phyloP scores from a whole-genome alignment of 2,329 filamentous ascomycete species.

The Trichoderma sp. region DNA sequence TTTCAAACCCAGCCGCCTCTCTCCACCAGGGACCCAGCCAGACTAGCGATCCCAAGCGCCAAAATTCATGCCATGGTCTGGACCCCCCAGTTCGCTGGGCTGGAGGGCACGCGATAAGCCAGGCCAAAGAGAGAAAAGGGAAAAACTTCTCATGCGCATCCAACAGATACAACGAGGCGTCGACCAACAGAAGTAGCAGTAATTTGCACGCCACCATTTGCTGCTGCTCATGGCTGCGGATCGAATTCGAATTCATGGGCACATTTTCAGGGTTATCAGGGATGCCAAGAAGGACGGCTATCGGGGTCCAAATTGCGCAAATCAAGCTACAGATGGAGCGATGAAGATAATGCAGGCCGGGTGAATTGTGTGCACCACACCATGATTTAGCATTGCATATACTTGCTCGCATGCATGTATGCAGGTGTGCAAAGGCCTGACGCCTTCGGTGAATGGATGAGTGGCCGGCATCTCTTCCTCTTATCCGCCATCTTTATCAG shows the following conservation, averaged over 20 bases:
- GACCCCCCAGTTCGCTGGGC: slow-evolving; percentile 8
- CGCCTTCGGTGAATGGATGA: neutral
- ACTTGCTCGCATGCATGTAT: neutral
- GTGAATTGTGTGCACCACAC: neutral
- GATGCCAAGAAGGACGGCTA: slow-evolving; percentile 2
- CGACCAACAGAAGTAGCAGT: slow-evolving; percentile 11
- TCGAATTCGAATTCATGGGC: neutral
- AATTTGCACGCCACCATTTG: slow-evolving; percentile 4
- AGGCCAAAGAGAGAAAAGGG: neutral
- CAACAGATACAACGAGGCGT: slow-evolving; percentile 19
- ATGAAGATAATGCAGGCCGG: slow-evolving; percentile 19
- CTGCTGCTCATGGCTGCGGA: too few relatives aligned
- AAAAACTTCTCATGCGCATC: neutral
- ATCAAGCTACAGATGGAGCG: slow-evolving; percentile 10
- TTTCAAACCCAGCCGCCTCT: slow-evolving; percentile 14
- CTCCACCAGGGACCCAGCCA: slow-evolving; percentile 12
- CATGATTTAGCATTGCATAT: neutral
- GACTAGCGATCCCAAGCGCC: slow-evolving; percentile 17
- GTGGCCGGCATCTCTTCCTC: neutral
- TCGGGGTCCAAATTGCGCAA: slow-evolving; percentile 21
- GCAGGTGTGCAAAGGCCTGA: neutral
- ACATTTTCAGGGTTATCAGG: neutral
- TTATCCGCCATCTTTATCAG: neutral
- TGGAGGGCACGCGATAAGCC: slow-evolving; percentile 23
- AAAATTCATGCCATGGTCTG: slow-evolving; percentile 6